phyloP scores from a whole-genome alignment of 1,284 basidiomycete species.

The Irpex sp. region DNA sequence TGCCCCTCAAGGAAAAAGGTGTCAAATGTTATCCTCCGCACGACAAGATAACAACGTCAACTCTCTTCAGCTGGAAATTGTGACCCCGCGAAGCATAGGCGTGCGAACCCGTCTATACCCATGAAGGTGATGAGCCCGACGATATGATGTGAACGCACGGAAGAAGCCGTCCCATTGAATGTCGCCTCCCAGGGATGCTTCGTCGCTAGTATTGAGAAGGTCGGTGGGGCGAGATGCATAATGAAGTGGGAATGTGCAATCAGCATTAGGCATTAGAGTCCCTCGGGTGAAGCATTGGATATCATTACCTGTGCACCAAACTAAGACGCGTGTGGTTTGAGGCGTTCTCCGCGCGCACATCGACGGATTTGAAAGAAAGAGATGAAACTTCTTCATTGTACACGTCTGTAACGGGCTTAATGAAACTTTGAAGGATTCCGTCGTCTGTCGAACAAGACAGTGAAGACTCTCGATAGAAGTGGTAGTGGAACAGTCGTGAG shows the following conservation, averaged over 20 bases:
- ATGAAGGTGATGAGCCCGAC: not conserved
- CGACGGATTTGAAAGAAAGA: not conserved
- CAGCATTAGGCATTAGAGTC: not conserved
- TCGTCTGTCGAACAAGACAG: not conserved
- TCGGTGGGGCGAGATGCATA: not conserved
- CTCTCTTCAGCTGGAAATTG: not conserved
- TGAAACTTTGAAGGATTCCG: not conserved
- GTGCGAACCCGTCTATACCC: not conserved
- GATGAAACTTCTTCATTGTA: not conserved
- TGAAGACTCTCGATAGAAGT: not conserved
- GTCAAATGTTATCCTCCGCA: not conserved
- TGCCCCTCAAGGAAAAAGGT: not conserved
- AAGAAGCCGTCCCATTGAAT: not conserved
- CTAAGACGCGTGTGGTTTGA: not conserved
- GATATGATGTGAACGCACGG: conserved; percentile 1
- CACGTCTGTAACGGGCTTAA: not conserved
- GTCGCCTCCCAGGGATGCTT: not conserved
- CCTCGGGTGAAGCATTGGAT: not conserved
- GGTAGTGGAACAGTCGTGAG: not conserved
- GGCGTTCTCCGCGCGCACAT: not conserved
- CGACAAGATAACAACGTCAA: not conserved
- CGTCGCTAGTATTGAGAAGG: not conserved
- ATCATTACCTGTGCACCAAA: not conserved
- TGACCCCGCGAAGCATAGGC: not conserved
- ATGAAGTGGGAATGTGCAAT: not conserved